Evolutionary conservation across 179 eudicot species (phyloP).

Genomic region (Sideroxylon spinosum): DNA sequence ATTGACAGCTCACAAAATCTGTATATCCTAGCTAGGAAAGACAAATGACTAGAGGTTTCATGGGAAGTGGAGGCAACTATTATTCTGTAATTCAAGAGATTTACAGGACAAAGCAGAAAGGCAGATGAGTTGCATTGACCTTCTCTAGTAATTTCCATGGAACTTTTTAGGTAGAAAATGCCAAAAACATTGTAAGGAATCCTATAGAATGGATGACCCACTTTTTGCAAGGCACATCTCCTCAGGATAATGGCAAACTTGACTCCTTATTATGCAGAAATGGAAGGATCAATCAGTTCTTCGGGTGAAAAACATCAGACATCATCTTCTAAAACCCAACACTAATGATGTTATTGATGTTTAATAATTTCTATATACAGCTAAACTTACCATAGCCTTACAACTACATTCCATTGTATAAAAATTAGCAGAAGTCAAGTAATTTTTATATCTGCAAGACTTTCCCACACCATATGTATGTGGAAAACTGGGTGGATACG

Average conservation of each 20-base stretch:
- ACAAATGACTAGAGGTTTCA: neutral
- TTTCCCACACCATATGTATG: neutral
- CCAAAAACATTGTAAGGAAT: neutral
- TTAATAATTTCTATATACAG: no score
- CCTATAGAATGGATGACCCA: neutral
- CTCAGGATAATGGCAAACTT: neutral
- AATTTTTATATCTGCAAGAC: neutral
- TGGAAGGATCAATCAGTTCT: neutral
- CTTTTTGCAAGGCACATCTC: neutral
- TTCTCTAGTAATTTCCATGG: neutral
- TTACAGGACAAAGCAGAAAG: neutral
- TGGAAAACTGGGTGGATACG: neutral
- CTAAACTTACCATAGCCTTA: neutral
- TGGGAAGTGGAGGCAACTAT: neutral
- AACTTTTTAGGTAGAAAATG: neutral
- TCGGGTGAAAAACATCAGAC: no score
- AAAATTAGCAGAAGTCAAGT: neutral
- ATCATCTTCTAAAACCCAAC: no score
- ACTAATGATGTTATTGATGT: no score
- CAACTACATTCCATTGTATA: neutral
- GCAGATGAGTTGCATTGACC: neutral
- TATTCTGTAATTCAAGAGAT: neutral
- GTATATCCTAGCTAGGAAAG: neutral
- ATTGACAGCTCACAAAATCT: neutral
- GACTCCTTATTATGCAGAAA: neutral